These are phyloP conservation scores for Pleoardoris graminearum DNA, from an alignment of 2,329 filamentous ascomycete species.

Conservation along the genomic window DNA sequence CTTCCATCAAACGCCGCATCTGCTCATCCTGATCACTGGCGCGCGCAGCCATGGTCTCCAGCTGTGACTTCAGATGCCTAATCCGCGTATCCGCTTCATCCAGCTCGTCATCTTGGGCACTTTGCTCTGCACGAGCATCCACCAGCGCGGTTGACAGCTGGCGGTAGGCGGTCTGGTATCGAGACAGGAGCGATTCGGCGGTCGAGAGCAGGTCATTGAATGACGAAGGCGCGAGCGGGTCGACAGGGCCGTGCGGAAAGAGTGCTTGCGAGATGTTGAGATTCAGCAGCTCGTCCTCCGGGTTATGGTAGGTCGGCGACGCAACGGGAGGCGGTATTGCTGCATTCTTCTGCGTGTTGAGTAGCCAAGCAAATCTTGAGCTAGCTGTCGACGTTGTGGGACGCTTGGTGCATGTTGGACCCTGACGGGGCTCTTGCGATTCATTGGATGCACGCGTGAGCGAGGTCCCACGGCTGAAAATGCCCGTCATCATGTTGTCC, in stretches of 20 bases:
- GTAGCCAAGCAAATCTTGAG: constrained; percentile 44
- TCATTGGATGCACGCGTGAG: constrained; percentile 30
- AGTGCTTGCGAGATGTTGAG: constrained; percentile 59
- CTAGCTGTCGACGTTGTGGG: constrained; percentile 30
- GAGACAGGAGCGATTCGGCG: constrained; percentile 58
- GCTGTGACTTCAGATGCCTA: constrained; percentile 62
- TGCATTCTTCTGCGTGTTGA: constrained; percentile 41
- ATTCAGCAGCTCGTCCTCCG: constrained; percentile 55
- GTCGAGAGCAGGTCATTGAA: constrained; percentile 61
- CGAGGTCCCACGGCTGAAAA: constrained; percentile 38
- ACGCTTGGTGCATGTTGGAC: constrained; percentile 23
- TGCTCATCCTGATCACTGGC: constrained; percentile 60
- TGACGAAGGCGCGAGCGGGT: constrained; percentile 56
- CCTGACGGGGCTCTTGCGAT: constrained; percentile 22
- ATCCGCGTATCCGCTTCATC: constrained; percentile 63
- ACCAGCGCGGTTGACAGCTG: constrained; percentile 48
- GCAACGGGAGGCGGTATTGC: constrained; percentile 26
- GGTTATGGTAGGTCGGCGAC: constrained; percentile 42
- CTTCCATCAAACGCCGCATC: constrained; percentile 48
- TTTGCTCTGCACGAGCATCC: constrained; percentile 58
- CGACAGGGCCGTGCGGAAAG: constrained; percentile 56
- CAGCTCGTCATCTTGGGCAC: constrained; percentile 62
- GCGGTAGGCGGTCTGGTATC: constrained; percentile 61
- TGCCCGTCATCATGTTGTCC: constrained; percentile 36
- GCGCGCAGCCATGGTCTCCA: constrained; percentile 62